A percentile compares a stretch with the other conserved stretches of the same genome.
These are phyloP conservation scores for Macadamia integrifolia DNA, from an alignment of 164 flowering plant species.

Conservation along the genomic window DNA sequence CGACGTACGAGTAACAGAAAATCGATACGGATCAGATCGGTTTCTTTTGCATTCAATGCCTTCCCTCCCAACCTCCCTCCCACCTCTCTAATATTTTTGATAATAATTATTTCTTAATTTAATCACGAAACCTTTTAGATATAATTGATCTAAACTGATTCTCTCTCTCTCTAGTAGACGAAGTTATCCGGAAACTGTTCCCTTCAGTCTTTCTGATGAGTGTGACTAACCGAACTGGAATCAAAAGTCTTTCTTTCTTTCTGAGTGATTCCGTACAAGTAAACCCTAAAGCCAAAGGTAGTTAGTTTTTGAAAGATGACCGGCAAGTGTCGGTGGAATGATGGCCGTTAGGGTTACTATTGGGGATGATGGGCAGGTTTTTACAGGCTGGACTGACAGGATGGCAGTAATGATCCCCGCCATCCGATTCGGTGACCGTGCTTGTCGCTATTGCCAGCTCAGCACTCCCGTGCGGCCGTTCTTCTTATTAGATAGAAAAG, in stretches of 20 bases:
- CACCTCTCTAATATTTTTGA: no score
- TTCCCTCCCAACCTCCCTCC: not conserved
- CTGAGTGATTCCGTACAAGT: slow-evolving; percentile 23
- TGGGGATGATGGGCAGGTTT: slow-evolving; percentile 31
- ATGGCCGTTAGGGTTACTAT: slow-evolving; percentile 27
- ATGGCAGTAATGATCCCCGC: slow-evolving; percentile 65
- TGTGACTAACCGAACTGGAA: not conserved
- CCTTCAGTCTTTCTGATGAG: no score
- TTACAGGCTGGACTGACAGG: slow-evolving; percentile 63
- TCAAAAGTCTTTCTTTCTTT: no score
- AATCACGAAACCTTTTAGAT: not conserved
- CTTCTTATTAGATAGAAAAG: not conserved
- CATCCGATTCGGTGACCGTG: slow-evolving; percentile 60
- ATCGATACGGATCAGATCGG: slow-evolving; percentile 34
- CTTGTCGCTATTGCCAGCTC: slow-evolving; percentile 74
- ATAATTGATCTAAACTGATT: no score
- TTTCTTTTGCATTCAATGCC: slow-evolving; percentile 13
- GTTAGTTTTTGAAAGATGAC: slow-evolving; percentile 14
- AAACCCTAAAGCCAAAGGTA: not conserved
- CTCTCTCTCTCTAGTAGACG: not conserved
- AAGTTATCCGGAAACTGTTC: slow-evolving; percentile 7
- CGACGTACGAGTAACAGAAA: slow-evolving; percentile 47
- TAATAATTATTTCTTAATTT: no score
- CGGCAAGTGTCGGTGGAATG: slow-evolving; percentile 28
- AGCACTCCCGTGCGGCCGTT: slow-evolving; percentile 36